These are phyloP conservation scores for Euclidium syriacum DNA, from an alignment of 345 rosid genomes.

Conservation along the genomic window DNA sequence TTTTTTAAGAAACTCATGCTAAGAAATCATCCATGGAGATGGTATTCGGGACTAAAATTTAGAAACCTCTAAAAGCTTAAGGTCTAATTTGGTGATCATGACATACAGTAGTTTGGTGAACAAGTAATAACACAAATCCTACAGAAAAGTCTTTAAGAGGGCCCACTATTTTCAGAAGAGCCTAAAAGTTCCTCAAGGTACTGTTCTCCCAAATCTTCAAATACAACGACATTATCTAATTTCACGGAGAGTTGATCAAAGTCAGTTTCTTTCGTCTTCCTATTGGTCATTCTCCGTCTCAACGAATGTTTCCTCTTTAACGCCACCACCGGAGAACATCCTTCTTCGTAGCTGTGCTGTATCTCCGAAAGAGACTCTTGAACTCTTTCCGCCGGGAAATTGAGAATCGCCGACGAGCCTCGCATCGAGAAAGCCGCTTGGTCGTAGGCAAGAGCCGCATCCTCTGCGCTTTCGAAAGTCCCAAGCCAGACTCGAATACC, in stretches of 20 bases:
- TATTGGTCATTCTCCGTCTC: slow-evolving; percentile 48
- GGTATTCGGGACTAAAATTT: not conserved
- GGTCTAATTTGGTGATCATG: no score
- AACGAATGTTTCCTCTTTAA: slow-evolving; percentile 75
- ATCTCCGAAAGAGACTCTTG: slow-evolving; percentile 60
- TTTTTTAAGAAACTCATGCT: no score
- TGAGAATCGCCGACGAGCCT: slow-evolving; percentile 50
- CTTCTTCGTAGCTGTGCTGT: slow-evolving; percentile 44
- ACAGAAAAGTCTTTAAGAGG: slow-evolving; percentile 27
- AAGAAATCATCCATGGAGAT: no score
- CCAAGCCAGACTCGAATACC: slow-evolving; percentile 71
- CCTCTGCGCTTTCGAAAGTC: slow-evolving; percentile 71
- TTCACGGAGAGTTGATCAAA: slow-evolving; percentile 27
- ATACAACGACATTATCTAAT: slow-evolving; percentile 48
- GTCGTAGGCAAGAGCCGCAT: slow-evolving; percentile 70
- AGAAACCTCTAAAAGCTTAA: slow-evolving; percentile 1
- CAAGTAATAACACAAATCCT: not conserved
- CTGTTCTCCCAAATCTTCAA: slow-evolving; percentile 81
- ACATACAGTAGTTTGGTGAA: not conserved
- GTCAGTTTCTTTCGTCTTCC: slow-evolving; percentile 33
- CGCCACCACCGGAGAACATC: slow-evolving; percentile 83
- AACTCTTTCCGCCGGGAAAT: slow-evolving; percentile 68
- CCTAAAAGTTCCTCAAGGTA: slow-evolving; percentile 61
- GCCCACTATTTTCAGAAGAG: slow-evolving; percentile 32
- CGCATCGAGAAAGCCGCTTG: slow-evolving; percentile 73